phyloP scores from a whole-genome alignment of 768 basidiomycete genomes.

The Leccinum incarnatum region DNA sequence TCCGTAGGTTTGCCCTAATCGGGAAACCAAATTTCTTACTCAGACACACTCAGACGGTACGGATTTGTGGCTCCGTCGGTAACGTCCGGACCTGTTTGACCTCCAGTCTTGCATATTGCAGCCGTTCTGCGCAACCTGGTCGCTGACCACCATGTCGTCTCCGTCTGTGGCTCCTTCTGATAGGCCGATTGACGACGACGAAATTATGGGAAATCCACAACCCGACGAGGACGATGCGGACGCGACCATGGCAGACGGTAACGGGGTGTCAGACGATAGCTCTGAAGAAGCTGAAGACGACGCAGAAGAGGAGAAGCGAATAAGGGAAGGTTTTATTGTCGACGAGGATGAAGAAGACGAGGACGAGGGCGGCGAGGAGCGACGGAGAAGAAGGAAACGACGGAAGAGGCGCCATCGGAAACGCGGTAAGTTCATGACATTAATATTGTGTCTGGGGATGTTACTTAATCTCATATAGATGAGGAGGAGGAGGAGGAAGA shows the following conservation, averaged over 20 bases:
- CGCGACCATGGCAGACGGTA: slow-evolving; percentile 46
- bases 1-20: neutral
- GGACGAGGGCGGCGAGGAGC: slow-evolving; percentile 58
- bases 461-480: slow-evolving; percentile 27
- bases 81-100: slow-evolving; percentile 17
- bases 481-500: slow-evolving; percentile 54
- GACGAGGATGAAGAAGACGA: slow-evolving; percentile 91
- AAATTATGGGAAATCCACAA: slow-evolving; percentile 55
- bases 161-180: slow-evolving; percentile 39
- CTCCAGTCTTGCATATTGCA: neutral
- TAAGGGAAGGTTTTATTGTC: slow-evolving; percentile 90
- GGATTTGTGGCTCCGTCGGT: slow-evolving; percentile 29
- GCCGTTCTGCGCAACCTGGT: slow-evolving; percentile 13
- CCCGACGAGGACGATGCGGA: slow-evolving; percentile 58
- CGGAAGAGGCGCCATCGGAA: slow-evolving; percentile 64
- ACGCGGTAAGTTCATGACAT: slow-evolving; percentile 38
- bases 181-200: slow-evolving; percentile 44
- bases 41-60: no score
- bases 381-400: slow-evolving; percentile 58
- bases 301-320: slow-evolving; percentile 76
- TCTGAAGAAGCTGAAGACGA: slow-evolving; percentile 91
- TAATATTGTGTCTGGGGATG: slow-evolving; percentile 2
- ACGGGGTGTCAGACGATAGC: slow-evolving; percentile 65
- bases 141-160: slow-evolving; percentile 52
- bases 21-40: neutral